These are phyloP conservation scores for Lathyrus oleraceus DNA, from an alignment of 306 rosid species.

Conservation along the genomic window DNA sequence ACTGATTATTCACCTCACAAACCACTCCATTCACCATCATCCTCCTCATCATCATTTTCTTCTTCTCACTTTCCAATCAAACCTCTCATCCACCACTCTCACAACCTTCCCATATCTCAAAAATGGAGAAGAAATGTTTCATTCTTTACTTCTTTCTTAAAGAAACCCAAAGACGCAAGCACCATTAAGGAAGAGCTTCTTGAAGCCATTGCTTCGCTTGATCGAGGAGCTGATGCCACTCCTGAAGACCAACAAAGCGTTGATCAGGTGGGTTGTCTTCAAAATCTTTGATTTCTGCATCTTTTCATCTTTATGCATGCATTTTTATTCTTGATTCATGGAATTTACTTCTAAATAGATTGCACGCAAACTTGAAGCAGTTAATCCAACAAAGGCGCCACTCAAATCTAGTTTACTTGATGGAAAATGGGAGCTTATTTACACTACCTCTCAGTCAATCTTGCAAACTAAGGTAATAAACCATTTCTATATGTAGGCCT, in stretches of 20 bases:
- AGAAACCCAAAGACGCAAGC: constrained; percentile 58
- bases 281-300: not conserved
- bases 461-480: constrained; percentile 68
- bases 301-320: not conserved
- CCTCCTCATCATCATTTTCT: constrained; percentile 19
- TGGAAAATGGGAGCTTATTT: constrained; percentile 97
- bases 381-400: constrained; percentile 69
- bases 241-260: constrained; percentile 64
- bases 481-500: not conserved
- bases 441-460: constrained; percentile 83
- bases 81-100: constrained; percentile 36
- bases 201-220: constrained; percentile 67
- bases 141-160: constrained; percentile 67
- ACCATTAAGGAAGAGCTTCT: constrained; percentile 76
- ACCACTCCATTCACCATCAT: constrained; percentile 26
- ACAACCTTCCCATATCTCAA: constrained; percentile 25
- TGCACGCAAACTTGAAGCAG: constrained; percentile 89
- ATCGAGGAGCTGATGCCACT: constrained; percentile 90
- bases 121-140: constrained; percentile 74
- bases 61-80: constrained; percentile 39
- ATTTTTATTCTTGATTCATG: constrained; percentile 41
- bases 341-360: constrained; percentile 65
- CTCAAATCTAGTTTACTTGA: constrained; percentile 70
- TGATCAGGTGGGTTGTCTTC: constrained; percentile 70
- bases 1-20: constrained; percentile 25